phyloP scores from a whole-genome alignment of 768 basidiomycete genomes.

The Clitopilus passeckerianus region DNA sequence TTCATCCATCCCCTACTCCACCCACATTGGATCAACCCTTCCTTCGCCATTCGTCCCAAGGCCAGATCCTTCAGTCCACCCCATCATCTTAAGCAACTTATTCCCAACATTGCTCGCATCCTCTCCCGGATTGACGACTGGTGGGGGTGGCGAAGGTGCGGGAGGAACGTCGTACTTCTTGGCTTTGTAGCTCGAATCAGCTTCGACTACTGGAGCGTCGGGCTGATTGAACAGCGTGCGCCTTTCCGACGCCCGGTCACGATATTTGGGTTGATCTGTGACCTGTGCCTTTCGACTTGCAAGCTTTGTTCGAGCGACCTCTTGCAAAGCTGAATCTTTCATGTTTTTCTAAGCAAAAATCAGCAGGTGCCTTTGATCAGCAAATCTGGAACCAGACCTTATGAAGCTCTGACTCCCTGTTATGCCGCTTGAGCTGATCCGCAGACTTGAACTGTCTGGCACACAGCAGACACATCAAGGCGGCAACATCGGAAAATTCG shows the following conservation, averaged over 20 bases:
- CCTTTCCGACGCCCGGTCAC: slow-evolving; percentile 92
- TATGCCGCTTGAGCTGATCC: slow-evolving; percentile 86
- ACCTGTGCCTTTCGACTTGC: slow-evolving; percentile 33
- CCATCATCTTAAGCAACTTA: slow-evolving; percentile 95
- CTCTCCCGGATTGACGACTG: slow-evolving; percentile 64
- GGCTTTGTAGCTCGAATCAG: slow-evolving; percentile 30
- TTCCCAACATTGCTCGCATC: slow-evolving; percentile 89
- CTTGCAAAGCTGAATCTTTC: slow-evolving; percentile 66
- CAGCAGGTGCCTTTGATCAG: neutral
- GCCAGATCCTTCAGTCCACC: slow-evolving; percentile 90
- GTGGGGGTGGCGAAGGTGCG: slow-evolving; percentile 55
- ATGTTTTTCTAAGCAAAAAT: slow-evolving; percentile 71
- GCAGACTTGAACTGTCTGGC: slow-evolving; percentile 87
- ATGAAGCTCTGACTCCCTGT: slow-evolving; percentile 91
- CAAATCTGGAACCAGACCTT: slow-evolving; percentile 54
- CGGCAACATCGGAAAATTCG: slow-evolving; percentile 75
- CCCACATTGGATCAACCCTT: slow-evolving; percentile 82
- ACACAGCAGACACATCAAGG: slow-evolving; percentile 84
- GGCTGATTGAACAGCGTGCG: slow-evolving; percentile 91
- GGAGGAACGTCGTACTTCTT: slow-evolving; percentile 51
- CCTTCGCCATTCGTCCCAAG: slow-evolving; percentile 82
- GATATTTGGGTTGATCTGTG: slow-evolving; percentile 73
- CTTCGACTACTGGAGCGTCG: slow-evolving; percentile 66
- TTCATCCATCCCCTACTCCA: slow-evolving; percentile 6
- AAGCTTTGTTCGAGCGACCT: slow-evolving; percentile 68